Evolutionary conservation across 306 rosid genomes (phyloP), one percentile per base, ranked within the genome.

Genomic region (Vigna nakashimae): DNA sequence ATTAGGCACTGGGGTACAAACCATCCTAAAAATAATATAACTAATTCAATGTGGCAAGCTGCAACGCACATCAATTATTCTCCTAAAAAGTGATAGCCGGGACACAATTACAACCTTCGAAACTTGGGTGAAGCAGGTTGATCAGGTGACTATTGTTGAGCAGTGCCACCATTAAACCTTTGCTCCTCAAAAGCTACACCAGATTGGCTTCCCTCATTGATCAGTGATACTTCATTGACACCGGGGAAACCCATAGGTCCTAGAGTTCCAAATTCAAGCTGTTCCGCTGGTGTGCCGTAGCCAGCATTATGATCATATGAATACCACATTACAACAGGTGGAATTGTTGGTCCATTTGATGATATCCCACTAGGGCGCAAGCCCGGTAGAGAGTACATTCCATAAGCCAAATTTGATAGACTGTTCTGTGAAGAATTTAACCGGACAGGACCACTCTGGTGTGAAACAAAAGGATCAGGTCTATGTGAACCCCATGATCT

Each of bases 321-420:
- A 90, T 90, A 90, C 28, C 90, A 18, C 97, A 90, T 90, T 62
- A 92, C 93, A 73, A 92, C 83, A 49, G 94, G 82, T 36, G 94
- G 94, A 62, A 87, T 71, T 65, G 77, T 50, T 5, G 90, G 89
- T 34, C 97, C 95, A 75, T 88, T 89, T 30, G 90, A 83, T 67
- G 96, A 79, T 60, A 76, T 81, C 69, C 88, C 93, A 63, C 87
- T 17, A 3, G 87, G 74, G 75, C 81, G 90, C 91, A 87, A 82
- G 75, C 84, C 86, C 6, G 87, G 91, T 28, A 83, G 48, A 12
- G 91, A 78, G 87, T 88, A 78, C 91, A 86, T 86, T 74, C 91
- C 84, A 65, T 89, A 87, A 30, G 93, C 83, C 75, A 92, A 81
- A 83, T 82, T 90, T 9, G 90, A 17, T 7, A 91, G 82, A 69